Evolutionary conservation across 176 grass and related monocot species (phyloP), one percentile per base, ranked within the genome.

Genomic region (Pontederia crassipes): DNA sequence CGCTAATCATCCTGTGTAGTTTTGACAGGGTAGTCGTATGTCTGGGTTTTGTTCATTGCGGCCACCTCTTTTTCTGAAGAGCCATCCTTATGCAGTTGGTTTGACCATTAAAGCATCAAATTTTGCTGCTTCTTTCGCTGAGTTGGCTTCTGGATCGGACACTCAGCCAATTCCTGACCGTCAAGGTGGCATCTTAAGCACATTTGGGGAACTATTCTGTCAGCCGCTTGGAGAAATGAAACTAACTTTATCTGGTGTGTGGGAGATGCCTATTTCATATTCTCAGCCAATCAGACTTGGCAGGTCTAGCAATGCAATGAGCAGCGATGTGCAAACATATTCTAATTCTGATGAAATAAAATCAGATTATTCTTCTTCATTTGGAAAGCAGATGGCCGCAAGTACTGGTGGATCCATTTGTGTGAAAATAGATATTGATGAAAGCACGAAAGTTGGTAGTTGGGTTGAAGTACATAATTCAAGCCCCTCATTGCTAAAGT

Each of bases 391-490:
- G 32, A 40, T 12, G 8, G 0, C 29, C 9, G 69, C 57, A 13
- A 65, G 54, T 47, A 47, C 73, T n/a, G 79, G 75, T 72, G 92
- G 92, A 67, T 87, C 79, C 26, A 2, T 90, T 55, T 71, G 68
- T 3, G 7, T 96, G 1, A 66, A 77, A 17, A 60, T 96, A 66
- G 82, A 85, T 52, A 48, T 90, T 2, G 83, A 90, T 62, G 86
- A 96, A 89, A 84, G 86, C 66, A 77, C 83, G 4, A 96, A 80
- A 71, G 40, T 88, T 8, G 86, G 86, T 27, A 72, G 78, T 11
- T 96, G 91, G 91, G 48, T 96, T 12, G 81, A 96, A 68, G 48
- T 78, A 45, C 65, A 85, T 48, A 80, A 77, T 62, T 63, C 70
- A 0, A 87, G 77, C 12, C 58, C 73, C 8, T 68, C 63, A 54